phyloP scores from a whole-genome alignment of 345 rosid genomes.

The Ailanthus altissimus region DNA sequence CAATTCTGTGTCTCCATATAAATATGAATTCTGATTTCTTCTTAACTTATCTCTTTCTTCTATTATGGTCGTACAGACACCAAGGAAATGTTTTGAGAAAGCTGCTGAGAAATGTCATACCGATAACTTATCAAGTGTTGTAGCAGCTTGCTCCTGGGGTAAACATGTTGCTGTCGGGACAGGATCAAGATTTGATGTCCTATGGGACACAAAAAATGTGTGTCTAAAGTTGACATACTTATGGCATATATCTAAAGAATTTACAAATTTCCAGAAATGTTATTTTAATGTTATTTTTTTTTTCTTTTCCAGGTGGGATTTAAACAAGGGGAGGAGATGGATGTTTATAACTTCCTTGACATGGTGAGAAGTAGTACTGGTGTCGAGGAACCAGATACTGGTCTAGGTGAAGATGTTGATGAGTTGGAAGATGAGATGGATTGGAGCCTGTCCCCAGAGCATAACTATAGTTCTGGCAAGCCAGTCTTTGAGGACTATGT shows the following conservation, averaged over 20 bases:
- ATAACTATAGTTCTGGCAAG: conserved; percentile 47
- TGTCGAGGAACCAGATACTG: conserved; percentile 41
- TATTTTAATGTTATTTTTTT: conserved; percentile 7
- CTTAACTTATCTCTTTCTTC: conserved; percentile 3
- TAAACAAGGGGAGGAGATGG: conserved; percentile 42
- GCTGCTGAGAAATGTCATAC: conserved; percentile 85
- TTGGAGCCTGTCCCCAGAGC: conserved; percentile 76
- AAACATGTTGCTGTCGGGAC: conserved; percentile 90
- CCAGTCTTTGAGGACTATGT: conserved; percentile 66
- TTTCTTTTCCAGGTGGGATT: conserved; percentile 49
- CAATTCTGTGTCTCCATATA: conserved; percentile 2
- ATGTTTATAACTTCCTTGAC: conserved; percentile 72
- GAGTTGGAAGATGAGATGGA: conserved; percentile 53
- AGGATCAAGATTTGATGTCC: conserved; percentile 80
- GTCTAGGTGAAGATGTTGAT: conserved; percentile 75
- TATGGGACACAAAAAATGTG: conserved; percentile 69
- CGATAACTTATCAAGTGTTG: conserved; percentile 76
- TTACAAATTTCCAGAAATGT: conserved; percentile 13
- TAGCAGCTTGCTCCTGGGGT: conserved; percentile 97
- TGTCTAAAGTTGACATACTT: background rate
- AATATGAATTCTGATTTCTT: conserved; percentile 17
- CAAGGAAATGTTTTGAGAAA: conserved; percentile 83
- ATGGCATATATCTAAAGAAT: background rate
- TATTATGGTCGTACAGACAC: conserved; percentile 50
- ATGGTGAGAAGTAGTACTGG: conserved; percentile 56